phyloP scores from a whole-genome alignment of 202 grass and related monocot genomes.

The Dendrocalamus latiflorus region DNA sequence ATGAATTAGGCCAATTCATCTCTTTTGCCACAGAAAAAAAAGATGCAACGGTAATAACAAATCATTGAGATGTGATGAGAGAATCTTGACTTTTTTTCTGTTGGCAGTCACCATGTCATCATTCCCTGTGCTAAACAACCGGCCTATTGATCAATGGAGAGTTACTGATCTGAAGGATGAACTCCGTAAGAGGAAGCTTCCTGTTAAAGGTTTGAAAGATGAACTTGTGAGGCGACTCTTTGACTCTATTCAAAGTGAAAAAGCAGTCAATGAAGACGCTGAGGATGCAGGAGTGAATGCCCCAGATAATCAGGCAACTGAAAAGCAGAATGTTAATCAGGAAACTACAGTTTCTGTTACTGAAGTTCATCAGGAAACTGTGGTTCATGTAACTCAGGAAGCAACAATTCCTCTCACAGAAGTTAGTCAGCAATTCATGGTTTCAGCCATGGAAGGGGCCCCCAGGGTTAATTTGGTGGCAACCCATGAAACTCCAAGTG shows the following conservation, averaged over 20 bases:
- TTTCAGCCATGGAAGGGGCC: not conserved
- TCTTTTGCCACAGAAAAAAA: not conserved
- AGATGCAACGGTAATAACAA: not conserved
- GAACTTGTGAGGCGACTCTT: slow-evolving; percentile 80
- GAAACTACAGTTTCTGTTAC: slow-evolving; percentile 21
- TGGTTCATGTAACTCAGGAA: slow-evolving; percentile 30
- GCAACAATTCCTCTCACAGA: slow-evolving; percentile 7
- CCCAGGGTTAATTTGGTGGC: slow-evolving; percentile 19
- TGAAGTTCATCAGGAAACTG: slow-evolving; percentile 36
- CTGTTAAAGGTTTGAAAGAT: slow-evolving; percentile 91
- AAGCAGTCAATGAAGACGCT: not conserved
- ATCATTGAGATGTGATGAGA: not conserved
- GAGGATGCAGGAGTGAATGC: slow-evolving; percentile 23
- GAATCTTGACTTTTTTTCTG: not conserved
- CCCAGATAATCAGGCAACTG: slow-evolving; percentile 10
- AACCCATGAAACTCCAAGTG: slow-evolving; percentile 25
- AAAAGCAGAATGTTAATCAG: slow-evolving; percentile 13
- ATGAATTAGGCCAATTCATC: not conserved
- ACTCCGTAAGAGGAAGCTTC: slow-evolving; percentile 74
- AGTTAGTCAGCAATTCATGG: not conserved
- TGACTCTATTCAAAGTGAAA: slow-evolving; percentile 70
- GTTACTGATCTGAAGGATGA: slow-evolving; percentile 95
- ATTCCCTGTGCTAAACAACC: slow-evolving; percentile 84
- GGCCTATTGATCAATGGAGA: slow-evolving; percentile 94
- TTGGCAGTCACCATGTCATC: slow-evolving; percentile 62